Conservation (phyloP, 2,329 filamentous ascomycete species). For the Pseudopyricularia javanii region DNA sequence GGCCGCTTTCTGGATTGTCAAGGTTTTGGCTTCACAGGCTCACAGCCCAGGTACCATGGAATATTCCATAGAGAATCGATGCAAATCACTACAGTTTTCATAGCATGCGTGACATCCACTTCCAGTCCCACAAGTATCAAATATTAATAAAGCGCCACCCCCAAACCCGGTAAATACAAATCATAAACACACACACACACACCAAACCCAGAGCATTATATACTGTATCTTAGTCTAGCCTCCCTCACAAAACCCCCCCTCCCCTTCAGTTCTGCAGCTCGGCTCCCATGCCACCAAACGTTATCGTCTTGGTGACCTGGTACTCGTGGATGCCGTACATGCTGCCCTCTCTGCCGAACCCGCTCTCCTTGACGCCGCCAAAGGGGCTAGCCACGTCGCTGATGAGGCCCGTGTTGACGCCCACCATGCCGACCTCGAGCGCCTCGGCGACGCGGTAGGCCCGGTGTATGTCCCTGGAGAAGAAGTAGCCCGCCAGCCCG, state of each 20-base stretch:
- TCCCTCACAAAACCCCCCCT: too few species aligned
- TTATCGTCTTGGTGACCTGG: slow-evolving; percentile 57
- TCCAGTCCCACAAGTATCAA: too few species aligned
- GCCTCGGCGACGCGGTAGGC: slow-evolving; percentile 52
- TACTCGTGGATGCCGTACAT: slow-evolving; percentile 70
- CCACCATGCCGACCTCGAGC: slow-evolving; percentile 79
- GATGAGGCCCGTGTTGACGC: slow-evolving; percentile 64
- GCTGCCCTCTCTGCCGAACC: slow-evolving; percentile 69
- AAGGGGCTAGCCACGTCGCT: slow-evolving; percentile 51
- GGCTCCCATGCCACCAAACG: slow-evolving; percentile 42
- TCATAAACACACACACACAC: background rate
- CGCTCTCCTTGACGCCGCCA: slow-evolving; percentile 72
- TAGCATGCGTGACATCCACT: too few species aligned
- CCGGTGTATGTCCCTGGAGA: slow-evolving; percentile 51
- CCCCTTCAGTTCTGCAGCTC: slow-evolving; percentile 30
- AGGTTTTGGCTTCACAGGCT: too few species aligned
- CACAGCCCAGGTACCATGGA: too few species aligned
- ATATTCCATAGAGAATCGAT: too few species aligned
- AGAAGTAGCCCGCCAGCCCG: slow-evolving; percentile 91
- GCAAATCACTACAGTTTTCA: too few species aligned
- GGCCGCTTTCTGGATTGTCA: too few species aligned
- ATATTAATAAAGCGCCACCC: too few species aligned
- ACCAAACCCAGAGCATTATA: background rate
- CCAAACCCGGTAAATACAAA: background rate
- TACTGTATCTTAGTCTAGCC: too few species aligned